These are phyloP conservation scores for Apium graveolens DNA, from an alignment of 129 eudicot species.

Conservation along the genomic window DNA sequence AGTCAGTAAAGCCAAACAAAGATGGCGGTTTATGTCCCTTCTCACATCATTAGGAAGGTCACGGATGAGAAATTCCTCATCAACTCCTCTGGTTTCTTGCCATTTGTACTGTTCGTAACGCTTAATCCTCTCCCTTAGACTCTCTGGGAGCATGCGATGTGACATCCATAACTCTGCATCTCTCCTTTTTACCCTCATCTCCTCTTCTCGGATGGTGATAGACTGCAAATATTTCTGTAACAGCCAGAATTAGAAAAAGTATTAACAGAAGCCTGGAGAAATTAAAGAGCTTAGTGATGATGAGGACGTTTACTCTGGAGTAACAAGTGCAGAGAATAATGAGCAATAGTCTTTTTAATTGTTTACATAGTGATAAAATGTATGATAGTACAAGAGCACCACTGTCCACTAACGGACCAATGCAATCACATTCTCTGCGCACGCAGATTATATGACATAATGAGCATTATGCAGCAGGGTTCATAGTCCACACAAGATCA, in stretches of 20 bases:
- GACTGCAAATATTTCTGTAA: slow-evolving; percentile 76
- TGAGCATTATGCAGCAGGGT: background rate
- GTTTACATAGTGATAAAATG: background rate
- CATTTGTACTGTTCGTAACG: slow-evolving; percentile 77
- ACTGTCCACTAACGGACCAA: background rate
- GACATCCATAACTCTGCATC: slow-evolving; percentile 96
- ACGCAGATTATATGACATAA: too few species aligned
- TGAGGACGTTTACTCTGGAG: background rate
- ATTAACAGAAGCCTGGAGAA: background rate
- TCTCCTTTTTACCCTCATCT: slow-evolving; percentile 71
- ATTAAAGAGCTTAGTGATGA: background rate
- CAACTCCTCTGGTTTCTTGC: slow-evolving; percentile 88
- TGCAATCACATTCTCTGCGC: too few species aligned
- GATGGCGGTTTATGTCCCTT: slow-evolving; percentile 87
- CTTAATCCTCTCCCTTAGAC: slow-evolving; percentile 52
- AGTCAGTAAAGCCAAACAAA: slow-evolving; percentile 58
- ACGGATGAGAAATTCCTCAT: slow-evolving; percentile 58
- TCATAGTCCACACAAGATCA: background rate
- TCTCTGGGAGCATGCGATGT: slow-evolving; percentile 82
- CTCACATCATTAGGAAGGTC: slow-evolving; percentile 72
- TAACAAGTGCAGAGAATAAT: background rate
- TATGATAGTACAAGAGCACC: background rate
- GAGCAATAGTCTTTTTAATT: background rate
- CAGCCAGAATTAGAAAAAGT: background rate
- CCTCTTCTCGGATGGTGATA: slow-evolving; percentile 55